phyloP scores from a whole-genome alignment of 192 early-diverging fungal species.

The Coemansia sp. region DNA sequence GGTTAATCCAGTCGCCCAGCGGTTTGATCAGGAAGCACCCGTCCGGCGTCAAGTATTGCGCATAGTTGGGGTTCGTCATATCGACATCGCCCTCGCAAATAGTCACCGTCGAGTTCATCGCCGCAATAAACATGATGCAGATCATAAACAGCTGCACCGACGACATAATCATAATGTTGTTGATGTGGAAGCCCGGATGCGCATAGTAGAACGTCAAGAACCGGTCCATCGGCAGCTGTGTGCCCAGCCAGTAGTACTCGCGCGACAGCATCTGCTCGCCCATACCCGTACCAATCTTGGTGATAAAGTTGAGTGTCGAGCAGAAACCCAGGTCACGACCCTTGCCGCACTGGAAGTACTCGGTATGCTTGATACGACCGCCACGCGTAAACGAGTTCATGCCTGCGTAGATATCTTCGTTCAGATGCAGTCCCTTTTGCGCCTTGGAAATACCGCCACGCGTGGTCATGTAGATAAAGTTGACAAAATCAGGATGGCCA shows the following conservation, averaged over 20 bases:
- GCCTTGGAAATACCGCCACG: slow-evolving; percentile 87
- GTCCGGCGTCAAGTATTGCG: slow-evolving; percentile 48
- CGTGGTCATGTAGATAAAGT: slow-evolving; percentile 84
- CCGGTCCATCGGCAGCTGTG: slow-evolving; percentile 78
- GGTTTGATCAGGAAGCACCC: slow-evolving; percentile 74
- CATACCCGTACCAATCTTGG: slow-evolving; percentile 91
- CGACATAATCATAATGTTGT: slow-evolving; percentile 84
- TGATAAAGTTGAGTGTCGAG: slow-evolving; percentile 85
- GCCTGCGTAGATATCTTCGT: slow-evolving; percentile 91
- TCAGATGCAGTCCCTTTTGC: slow-evolving; percentile 85
- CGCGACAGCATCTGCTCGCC: slow-evolving; percentile 92
- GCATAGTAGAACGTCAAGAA: slow-evolving; percentile 88
- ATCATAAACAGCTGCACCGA: slow-evolving; percentile 80
- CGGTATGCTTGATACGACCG: slow-evolving; percentile 84
- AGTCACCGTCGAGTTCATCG: slow-evolving; percentile 63
- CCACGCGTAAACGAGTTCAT: slow-evolving; percentile 86
- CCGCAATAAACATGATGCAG: slow-evolving; percentile 72
- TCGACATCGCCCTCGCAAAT: slow-evolving; percentile 64
- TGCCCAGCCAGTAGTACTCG: slow-evolving; percentile 87
- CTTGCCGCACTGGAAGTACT: slow-evolving; percentile 91
- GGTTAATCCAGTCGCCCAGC: slow-evolving; percentile 78
- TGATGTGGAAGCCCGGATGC: slow-evolving; percentile 87
- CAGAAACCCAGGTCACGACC: slow-evolving; percentile 87
- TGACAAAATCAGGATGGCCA: slow-evolving; percentile 88
- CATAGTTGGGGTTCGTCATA: slow-evolving; percentile 55